Percentiles rank a stretch among this genome's conserved stretches.
phyloP scores from a whole-genome alignment of 2,329 filamentous ascomycete species.

The Lachnellula subtilissima region DNA sequence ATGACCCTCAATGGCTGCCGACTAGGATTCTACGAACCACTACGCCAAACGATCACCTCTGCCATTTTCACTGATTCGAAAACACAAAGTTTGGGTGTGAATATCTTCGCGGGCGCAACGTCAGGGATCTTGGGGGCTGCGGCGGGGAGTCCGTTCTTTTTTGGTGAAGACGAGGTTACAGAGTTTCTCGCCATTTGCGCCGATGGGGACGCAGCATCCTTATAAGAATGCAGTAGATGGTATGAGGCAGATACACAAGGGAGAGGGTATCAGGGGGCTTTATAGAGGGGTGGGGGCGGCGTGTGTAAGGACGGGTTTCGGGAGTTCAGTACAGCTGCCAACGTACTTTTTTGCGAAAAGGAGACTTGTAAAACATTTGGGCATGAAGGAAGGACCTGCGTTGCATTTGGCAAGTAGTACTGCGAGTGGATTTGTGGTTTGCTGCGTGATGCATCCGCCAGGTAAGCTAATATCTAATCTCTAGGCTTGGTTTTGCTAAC shows the following conservation, averaged over 20 bases:
- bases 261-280: conserved; percentile 73
- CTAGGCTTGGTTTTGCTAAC: conserved; percentile 10
- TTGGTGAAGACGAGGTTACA: conserved; percentile 95
- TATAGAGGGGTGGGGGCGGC: conserved; percentile 90
- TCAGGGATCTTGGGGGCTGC: conserved; percentile 89
- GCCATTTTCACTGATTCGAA: conserved; percentile 66
- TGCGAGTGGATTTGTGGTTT: conserved; percentile 90
- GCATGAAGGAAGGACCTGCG: conserved; percentile 84
- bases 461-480: conserved; percentile 45
- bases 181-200: conserved; percentile 86
- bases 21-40: conserved; percentile 94
- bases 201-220: conserved; percentile 93
- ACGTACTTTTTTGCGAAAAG: conserved; percentile 98
- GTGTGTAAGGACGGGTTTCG: conserved; percentile 94
- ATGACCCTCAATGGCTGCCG: conserved; percentile 94
- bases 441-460: conserved; percentile 96
- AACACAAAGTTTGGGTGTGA: conserved; percentile 82
- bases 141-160: conserved; percentile 96
- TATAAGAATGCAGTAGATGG: conserved; percentile 86
- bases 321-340: conserved; percentile 90
- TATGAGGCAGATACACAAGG: conserved; percentile 68
- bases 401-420: conserved; percentile 87
- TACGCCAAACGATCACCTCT: conserved; percentile 67
- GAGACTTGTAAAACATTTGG: conserved; percentile 72
- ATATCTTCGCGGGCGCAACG: conserved; percentile 85